Evolutionary conservation across 2,329 filamentous ascomycete species (phyloP), one percentile per base, ranked within the genome.

Genomic region (Penicillium freii): DNA sequence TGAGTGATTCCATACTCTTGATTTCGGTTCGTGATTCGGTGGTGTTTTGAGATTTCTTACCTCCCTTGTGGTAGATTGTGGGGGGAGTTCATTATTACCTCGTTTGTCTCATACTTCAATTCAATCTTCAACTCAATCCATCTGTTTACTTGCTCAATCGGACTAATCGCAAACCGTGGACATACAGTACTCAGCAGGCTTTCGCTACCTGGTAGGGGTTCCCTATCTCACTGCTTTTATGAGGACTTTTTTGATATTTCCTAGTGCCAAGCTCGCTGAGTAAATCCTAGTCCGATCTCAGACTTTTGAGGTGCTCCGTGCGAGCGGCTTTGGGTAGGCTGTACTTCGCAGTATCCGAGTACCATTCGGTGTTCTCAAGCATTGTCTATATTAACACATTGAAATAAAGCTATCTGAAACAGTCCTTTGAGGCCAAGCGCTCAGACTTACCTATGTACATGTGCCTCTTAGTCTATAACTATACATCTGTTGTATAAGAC

Each of bases 41-140:
- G 63, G 63, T 61, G 56, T 65, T 64, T 33, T 57, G 38, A 39
- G 34, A 39, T 52, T 58, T 42, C n/a, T 44, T 36, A 40, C 29
- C 10, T 31, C 27, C 34, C 21, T 50, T 11, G 29, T 33, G 25
- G 17, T 46, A 19, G 19, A 31, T 33, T 43, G 11, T 36, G 43
- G 34, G 43, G 49, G 51, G 46, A n/a, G 31, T 54, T 42, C 27
- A 21, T 48, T 43, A 34, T 33, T 39, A 46, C 31, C 19, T 29
- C 40, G 46, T 56, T 29, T 39, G 31, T 38, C 34, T 45, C 29
- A 52, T 40, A 46, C 27, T 40, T 45, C 17, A 52, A 56, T 42
- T 29, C 23, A 3, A 47, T 33, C n/a, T 46, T 45, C 15, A 46
- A 56, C 52, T 29, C 23, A 3, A 47, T 33, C n/a, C 44, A 11